Base-by-base conservation (phyloP, 495 filamentous ascomycete genomes). In the Hyaloscypha variabilis region DNA sequence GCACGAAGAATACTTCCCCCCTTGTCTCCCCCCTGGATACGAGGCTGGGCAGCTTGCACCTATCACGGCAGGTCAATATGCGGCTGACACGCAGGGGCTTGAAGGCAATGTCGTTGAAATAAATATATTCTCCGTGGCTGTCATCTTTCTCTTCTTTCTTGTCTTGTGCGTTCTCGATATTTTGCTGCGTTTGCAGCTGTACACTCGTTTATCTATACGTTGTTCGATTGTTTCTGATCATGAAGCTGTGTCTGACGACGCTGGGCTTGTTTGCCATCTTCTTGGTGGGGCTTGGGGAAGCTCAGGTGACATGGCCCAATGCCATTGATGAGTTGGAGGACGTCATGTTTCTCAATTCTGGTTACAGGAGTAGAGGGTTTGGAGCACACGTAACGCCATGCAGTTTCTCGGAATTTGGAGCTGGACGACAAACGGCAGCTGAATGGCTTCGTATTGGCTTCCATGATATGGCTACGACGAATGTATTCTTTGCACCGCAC, bases 401-500 rank as follows among this genome's bases (percentile, higher is more conserved):
- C 72, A 77, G 78, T 34, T 83, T 80, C 49, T 82, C 85, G 55
- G 78, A 81, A 50, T 77, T 81, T 5, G 83, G 81, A 0, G 79
- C 83, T 8, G 85, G 85, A 42, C 79, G 84, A 53, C 76, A 82
- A 28, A 81, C 83, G 36, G 82, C 87, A 14, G 81, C 84, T 6
- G 86, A 88, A 74, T 88, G 85, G 85, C 71, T 89, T 58, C 81
- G 86, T 26, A 77, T 83, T 14, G 85, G 81, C 42, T 88, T 89
- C 65, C 87, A 89, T 70, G 87, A 89, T 69, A 88, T 88, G 81
- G 75, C 85, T 6, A 85, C 84, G 8, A 79, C 76, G 24, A 82
- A 83, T 72, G 74, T 77, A 21, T 81, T 73, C 67, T 64, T 60
- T 28, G 75, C 75, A 34, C 74, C 75, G 8, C 63, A 74, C n/a